Percentiles rank a stretch among this genome's conserved stretches.
Evolutionary conservation across 176 grass and related monocot genomes (phyloP).

Genomic region (Lolium rigidum): DNA sequence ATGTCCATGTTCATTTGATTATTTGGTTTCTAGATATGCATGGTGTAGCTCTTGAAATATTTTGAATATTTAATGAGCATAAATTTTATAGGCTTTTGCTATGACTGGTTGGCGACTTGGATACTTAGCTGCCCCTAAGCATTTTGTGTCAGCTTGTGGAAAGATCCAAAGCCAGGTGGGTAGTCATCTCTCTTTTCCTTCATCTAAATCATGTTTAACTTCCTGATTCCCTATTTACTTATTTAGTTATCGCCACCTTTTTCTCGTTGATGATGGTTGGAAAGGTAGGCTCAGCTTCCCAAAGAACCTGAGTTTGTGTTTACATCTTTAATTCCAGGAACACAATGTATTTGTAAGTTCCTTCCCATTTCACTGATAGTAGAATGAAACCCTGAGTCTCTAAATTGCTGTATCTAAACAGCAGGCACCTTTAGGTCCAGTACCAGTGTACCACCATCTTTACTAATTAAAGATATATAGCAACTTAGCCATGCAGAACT

Average conservation of each 20-base stretch:
- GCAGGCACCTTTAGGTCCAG: neutral
- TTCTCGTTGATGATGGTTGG: neutral
- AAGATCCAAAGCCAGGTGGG: slow-evolving; percentile 94
- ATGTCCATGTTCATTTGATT: neutral
- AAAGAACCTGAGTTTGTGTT: slow-evolving; percentile 7
- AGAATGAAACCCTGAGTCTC: neutral
- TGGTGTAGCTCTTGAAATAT: neutral
- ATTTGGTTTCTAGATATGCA: slow-evolving; percentile 16
- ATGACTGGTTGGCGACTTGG: slow-evolving; percentile 98
- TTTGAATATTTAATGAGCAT: slow-evolving; percentile 21
- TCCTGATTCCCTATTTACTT: slow-evolving; percentile 8
- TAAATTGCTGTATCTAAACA: neutral
- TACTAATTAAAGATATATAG: slow-evolving; percentile 3
- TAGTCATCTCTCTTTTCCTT: slow-evolving; percentile 8
- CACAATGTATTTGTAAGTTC: neutral
- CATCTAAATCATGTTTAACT: slow-evolving; percentile 18
- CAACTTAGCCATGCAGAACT: slow-evolving; percentile 21
- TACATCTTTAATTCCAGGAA: neutral
- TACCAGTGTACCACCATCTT: neutral
- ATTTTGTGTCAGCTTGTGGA: slow-evolving; percentile 82
- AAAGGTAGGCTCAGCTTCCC: slow-evolving; percentile 14
- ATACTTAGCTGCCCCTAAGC: slow-evolving; percentile 84
- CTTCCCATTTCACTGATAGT: neutral
- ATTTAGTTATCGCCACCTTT: neutral
- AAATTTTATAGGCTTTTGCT: slow-evolving; percentile 80